Base-by-base conservation (phyloP, 495 filamentous ascomycete genomes). In the Xylaria palmicola region DNA sequence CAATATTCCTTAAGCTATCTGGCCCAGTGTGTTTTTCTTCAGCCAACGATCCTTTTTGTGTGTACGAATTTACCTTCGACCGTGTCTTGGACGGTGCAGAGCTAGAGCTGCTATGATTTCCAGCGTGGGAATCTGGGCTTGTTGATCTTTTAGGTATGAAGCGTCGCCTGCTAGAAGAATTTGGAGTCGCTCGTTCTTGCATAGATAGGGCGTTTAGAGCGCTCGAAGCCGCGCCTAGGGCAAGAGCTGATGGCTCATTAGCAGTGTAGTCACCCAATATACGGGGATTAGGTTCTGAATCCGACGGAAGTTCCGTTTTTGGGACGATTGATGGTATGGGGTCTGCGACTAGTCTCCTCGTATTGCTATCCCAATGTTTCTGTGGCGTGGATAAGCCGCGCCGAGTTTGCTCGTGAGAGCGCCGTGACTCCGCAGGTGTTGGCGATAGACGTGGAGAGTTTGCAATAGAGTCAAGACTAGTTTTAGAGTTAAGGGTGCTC, bases 201-300 rank as follows among this genome's bases (percentile, higher is more conserved):
- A 72, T 49, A 12, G 64, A 49, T 41, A 73, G 53, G 13, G 75
- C 68, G 32, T 68, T 76, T 30, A 82, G 49, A 1, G 79, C 79
- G 41, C 74, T 82, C 26, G 79, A 78, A 6, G 79, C 79, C 40
- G 79, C 79, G 24, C 74, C 77, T 10, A 82, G 65, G 10, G 79
- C 78, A 17, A 81, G 67, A 7, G 72, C 67, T 10, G 72, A 72
- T 22, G 74, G 68, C 9, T 65, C 60, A 22, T 62, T 48, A 20
- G 60, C 53, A 8, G 53, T 37, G 26, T 65, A 63, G 17, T 75
- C 71, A 1, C 60, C 63, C 24, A 66, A 65, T 24, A 60, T 67
- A 39, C 70, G 66, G 29, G 45, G 57, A 44, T 61, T 47, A 48
- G 60, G 30, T 20, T 75, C 69, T 7, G 66, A 50, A 39, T 64